These are phyloP conservation scores for Berberis thunbergii DNA, from an alignment of 164 flowering plant genomes.

Conservation along the genomic window DNA sequence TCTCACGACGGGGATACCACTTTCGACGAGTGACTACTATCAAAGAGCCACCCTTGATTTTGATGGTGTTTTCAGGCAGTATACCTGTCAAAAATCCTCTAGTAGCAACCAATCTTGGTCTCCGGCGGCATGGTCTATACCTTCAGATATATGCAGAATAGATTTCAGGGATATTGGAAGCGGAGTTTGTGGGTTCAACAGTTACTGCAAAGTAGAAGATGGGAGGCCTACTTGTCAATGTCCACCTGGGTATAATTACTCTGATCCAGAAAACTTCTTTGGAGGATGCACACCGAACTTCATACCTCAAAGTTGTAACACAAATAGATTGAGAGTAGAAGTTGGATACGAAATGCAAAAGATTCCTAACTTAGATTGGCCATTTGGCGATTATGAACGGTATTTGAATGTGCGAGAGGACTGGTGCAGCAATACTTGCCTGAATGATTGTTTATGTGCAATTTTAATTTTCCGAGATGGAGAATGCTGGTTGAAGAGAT, in stretches of 20 bases:
- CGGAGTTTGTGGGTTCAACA: conserved; percentile 47
- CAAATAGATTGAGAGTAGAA: neutral
- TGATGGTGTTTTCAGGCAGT: conserved; percentile 23
- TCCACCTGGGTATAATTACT: conserved; percentile 24
- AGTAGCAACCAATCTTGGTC: conserved; percentile 11
- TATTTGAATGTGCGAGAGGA: conserved; percentile 11
- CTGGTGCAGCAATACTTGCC: conserved; percentile 25
- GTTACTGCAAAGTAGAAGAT: conserved; percentile 28
- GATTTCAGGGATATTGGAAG: conserved; percentile 14
- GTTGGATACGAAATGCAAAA: conserved; percentile 13
- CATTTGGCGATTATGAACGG: conserved; percentile 22
- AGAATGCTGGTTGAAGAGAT: conserved; percentile 16
- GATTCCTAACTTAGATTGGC: conserved; percentile 31
- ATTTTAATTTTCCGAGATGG: conserved; percentile 5
- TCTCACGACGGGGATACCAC: neutral
- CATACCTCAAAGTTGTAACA: conserved; percentile 19
- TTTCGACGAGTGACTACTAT: conserved; percentile 4
- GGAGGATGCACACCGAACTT: conserved; percentile 38
- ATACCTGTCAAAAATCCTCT: conserved; percentile 10
- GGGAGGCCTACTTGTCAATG: conserved; percentile 30
- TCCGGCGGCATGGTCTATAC: conserved; percentile 1
- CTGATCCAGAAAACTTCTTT: conserved; percentile 30
- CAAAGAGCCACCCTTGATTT: conserved; percentile 16
- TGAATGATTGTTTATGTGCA: conserved; percentile 18
- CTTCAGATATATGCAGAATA: conserved; percentile 3